Base-by-base conservation (phyloP, 306 rosid genomes). In the Fragaria vesca region DNA sequence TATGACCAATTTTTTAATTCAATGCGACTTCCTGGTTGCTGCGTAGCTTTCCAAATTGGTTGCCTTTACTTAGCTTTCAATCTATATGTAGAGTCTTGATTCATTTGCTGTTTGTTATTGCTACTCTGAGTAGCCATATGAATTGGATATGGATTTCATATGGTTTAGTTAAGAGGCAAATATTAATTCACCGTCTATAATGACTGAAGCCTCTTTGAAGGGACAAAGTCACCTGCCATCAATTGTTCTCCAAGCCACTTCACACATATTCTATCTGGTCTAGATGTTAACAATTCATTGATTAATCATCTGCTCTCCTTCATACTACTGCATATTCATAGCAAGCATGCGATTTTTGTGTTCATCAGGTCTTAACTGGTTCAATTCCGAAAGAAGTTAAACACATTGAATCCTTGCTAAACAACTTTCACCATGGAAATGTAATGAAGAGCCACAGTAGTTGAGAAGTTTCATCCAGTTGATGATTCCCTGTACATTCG, bases 351-450 rank as follows among this genome's bases (percentile, higher is more conserved):
- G 24, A 36, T 74, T 54, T 17, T 76, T 84, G 26, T 55, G 69
- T 38, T 42, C 57, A 62, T 66, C 90, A 94, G 91, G 93, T 89
- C 42, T 90, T 87, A 38, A 88, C 97, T 3, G 97, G 85, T 18
- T 91, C 97, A 36, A 81, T 90, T 66, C 95, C 97, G 24, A 95
- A 95, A 86, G 98, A 93, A 86, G 88, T 90, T 52, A 89, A 88
- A 77, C 97, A 92, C 73, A 88, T 95, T 6, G 91, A 95, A 78
- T 84, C 96, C 72, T 81, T 95, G 87, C 83, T 95, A 48, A 95
- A 92, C 89, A 86, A 89, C 84, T 89, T 89, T 86, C 30, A 88
- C 71, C 71, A 68, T 52, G 92, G 91, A 82, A 76, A 66, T 50
- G 86, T 80, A 9, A 69, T 76, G 85, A 85, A 89, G 62, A 66